Conservation (phyloP, 208 protist genomes). For the Phytomonas francai region DNA sequence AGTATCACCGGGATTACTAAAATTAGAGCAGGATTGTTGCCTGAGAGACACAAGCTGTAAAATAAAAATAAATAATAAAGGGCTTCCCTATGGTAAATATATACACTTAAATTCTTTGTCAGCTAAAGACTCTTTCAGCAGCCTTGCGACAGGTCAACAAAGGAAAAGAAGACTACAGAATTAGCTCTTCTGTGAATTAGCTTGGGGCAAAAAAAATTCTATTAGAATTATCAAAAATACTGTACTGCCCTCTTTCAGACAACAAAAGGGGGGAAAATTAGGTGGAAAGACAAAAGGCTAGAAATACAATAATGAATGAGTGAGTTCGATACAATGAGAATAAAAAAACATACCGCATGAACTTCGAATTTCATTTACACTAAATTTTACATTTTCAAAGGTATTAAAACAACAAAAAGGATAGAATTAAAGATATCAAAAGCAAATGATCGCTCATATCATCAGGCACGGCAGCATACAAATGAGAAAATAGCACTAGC, state of each 20-base stretch:
- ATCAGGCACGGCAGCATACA: not conserved
- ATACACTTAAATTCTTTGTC: not conserved
- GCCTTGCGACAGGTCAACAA: not conserved
- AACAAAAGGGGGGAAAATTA: not conserved
- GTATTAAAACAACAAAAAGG: slow-evolving; percentile 6
- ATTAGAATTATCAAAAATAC: not conserved
- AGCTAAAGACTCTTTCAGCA: not conserved
- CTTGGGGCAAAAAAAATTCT: not conserved
- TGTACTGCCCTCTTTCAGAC: not conserved
- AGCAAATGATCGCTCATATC: not conserved
- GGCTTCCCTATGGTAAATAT: not conserved
- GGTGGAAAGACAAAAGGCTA: not conserved
- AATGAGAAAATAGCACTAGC: not conserved
- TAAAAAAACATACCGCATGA: not conserved
- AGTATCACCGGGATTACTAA: not conserved
- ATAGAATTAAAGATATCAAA: slow-evolving; percentile 10
- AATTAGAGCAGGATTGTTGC: not conserved
- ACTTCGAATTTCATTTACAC: not conserved
- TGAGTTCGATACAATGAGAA: not conserved
- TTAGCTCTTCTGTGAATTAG: not conserved
- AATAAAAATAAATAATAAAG: not conserved
- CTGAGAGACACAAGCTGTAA: not conserved
- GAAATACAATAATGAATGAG: not conserved
- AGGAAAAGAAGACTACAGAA: not conserved
- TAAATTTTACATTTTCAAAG: not conserved